These are phyloP conservation scores for Elsinoe fawcettii DNA, from an alignment of 2,329 filamentous ascomycete genomes.

Conservation along the genomic window DNA sequence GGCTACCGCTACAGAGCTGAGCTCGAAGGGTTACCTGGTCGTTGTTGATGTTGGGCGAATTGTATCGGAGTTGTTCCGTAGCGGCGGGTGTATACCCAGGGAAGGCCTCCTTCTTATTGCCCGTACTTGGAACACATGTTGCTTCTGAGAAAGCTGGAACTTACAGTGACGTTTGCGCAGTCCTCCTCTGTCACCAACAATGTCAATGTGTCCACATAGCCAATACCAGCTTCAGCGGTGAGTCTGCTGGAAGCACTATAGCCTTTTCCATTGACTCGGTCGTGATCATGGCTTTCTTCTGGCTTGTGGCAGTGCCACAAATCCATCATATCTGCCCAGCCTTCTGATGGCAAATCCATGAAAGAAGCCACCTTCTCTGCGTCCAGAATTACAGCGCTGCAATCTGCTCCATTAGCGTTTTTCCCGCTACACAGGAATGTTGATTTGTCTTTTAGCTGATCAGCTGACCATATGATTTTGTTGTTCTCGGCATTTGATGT, in stretches of 20 bases:
- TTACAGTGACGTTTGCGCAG: constrained; percentile 46
- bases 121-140: constrained; percentile 16
- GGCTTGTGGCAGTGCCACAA: constrained; percentile 99
- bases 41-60: constrained; percentile 26
- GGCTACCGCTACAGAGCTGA: constrained; percentile 17
- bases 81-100: constrained; percentile 24
- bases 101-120: constrained; percentile 32
- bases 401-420: background rate
- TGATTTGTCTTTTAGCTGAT: background rate
- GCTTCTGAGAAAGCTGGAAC: constrained; percentile 21
- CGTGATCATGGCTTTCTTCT: constrained; percentile 40
- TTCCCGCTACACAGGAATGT: background rate
- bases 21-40: constrained; percentile 15
- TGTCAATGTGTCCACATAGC: constrained; percentile 72
- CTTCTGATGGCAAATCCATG: constrained; percentile 88
- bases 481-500: background rate
- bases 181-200: constrained; percentile 65
- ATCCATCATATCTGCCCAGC: constrained; percentile 99
- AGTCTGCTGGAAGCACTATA: constrained; percentile 79
- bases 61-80: constrained; percentile 31
- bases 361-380: background rate
- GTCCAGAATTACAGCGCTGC: background rate
- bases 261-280: constrained; percentile 52
- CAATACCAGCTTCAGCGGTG: constrained; percentile 55
- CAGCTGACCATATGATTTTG: constrained; percentile 3